These are phyloP conservation scores for Haplosporangium gracile DNA, from an alignment of 192 early-diverging fungal species.

Conservation along the genomic window DNA sequence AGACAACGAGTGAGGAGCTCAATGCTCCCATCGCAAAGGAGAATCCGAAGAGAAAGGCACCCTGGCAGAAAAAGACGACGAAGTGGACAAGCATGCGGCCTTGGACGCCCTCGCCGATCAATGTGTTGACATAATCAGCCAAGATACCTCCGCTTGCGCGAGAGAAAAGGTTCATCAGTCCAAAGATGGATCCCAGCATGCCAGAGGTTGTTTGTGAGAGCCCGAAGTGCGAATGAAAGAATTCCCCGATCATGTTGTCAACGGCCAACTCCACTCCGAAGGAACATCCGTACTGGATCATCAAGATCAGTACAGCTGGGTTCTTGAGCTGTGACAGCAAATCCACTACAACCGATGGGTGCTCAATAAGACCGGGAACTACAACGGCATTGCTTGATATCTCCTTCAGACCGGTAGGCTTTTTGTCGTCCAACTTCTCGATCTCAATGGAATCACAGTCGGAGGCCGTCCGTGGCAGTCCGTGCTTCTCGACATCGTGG, in stretches of 20 bases:
- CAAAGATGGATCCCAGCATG: constrained; percentile 70
- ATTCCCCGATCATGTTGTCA: constrained; percentile 67
- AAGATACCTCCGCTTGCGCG: constrained; percentile 71
- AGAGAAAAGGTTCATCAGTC: constrained; percentile 76
- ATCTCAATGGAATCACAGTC: constrained; percentile 21
- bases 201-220: constrained; percentile 58
- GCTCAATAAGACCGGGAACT: background rate
- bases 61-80: constrained; percentile 61
- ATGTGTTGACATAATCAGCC: constrained; percentile 59
- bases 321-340: constrained; percentile 38
- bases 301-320: constrained; percentile 63
- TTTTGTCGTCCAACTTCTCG: constrained; percentile 5
- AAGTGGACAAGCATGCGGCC: constrained; percentile 65
- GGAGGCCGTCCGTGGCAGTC: constrained; percentile 16
- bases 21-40: constrained; percentile 47
- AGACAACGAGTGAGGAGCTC: constrained; percentile 53
- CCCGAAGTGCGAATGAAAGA: constrained; percentile 59
- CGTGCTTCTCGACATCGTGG: constrained; percentile 32
- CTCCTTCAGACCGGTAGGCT: background rate
- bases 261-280: constrained; percentile 76
- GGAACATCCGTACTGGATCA: constrained; percentile 70
- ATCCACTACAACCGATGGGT: background rate
- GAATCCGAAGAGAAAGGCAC: constrained; percentile 65
- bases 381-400: background rate
- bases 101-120: constrained; percentile 48